Evolutionary conservation across 208 protist species (phyloP), one percentile per base, ranked within the genome.

Genomic region (Crithidia expoeki): DNA sequence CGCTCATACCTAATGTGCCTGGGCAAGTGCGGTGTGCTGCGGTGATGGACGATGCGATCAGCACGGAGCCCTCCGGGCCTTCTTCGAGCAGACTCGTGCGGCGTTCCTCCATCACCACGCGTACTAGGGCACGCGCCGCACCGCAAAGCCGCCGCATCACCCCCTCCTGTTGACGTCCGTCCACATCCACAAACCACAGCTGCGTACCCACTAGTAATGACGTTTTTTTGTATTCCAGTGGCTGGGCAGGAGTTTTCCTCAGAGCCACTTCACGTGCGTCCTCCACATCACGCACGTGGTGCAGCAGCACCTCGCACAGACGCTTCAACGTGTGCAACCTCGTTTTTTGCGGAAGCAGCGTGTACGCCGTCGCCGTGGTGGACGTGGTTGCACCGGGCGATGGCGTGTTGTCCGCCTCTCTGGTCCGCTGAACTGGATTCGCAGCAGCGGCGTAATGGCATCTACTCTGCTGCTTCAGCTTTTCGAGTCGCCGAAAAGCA

Each of bases 71-170:
- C 59, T 92, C 90, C 30, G 78, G 65, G 17, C 86, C 87, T 38
- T 95, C 90, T 27, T 75, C 61, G 16, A 72, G 11, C 0, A 95
- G 55, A 60, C 85, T 92, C 46, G 38, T n/a, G 19, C 72, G 78
- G 51, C 93, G 93, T 59, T 96, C 86, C 67, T 84, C 72, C 88
- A 93, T 92, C 25, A 92, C 86, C 19, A 83, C 83, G 16, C 85
- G 74, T 56, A 96, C 88, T 51, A 96, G 74, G 11, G 85, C 82
- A 12, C 86, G 88, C 0, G 83, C 57, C 3, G 80, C 79, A n/a
- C 79, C 79, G 46, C 80, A 84, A 38, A 93, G 62, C 0, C 76
- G 74, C 14, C 82, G 75, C 58, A 94, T 64, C 47, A 80, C 25
- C 19, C 63, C 65, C 71, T 86, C 71, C 60, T 88, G 85, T 34